These are phyloP conservation scores for Blastosporella zonata DNA, from an alignment of 1,284 basidiomycete species.

Conservation along the genomic window DNA sequence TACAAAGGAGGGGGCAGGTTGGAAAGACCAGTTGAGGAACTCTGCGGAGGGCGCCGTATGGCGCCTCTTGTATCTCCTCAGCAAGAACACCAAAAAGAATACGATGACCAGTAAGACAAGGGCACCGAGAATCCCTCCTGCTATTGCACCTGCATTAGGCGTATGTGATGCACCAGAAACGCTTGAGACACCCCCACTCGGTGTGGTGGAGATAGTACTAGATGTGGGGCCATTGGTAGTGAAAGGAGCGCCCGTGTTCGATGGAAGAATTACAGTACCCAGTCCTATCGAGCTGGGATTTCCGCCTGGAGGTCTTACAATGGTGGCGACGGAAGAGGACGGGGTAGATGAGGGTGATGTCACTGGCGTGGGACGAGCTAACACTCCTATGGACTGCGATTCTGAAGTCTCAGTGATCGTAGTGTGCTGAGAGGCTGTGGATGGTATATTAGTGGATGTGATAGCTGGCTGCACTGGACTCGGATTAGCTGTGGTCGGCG, in stretches of 20 bases:
- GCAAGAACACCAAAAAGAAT: constrained; percentile 28
- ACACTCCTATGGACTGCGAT: too few species aligned
- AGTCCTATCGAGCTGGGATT: too few species aligned
- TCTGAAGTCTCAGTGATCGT: too few species aligned
- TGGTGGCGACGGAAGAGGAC: too few species aligned
- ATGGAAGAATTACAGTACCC: too few species aligned
- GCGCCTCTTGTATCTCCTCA: constrained; percentile 35
- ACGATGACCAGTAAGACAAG: constrained; percentile 27
- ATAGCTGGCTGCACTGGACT: too few species aligned
- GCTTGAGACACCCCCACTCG: not conserved
- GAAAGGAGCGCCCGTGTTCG: not conserved
- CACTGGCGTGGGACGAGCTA: too few species aligned
- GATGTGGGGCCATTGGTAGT: not conserved
- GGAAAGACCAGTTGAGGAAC: constrained; percentile 30
- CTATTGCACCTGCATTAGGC: constrained; percentile 36
- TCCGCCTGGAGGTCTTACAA: too few species aligned
- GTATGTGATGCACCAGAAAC: constrained; percentile 7
- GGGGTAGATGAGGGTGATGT: too few species aligned
- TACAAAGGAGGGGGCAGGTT: not conserved
- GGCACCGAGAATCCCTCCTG: constrained; percentile 41
- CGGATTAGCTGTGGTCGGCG: too few species aligned
- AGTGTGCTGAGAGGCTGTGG: too few species aligned
- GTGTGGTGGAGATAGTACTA: not conserved
- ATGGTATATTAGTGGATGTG: too few species aligned
- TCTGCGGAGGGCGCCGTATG: constrained; percentile 49